Base-by-base conservation (phyloP, 257 asterid genomes). In the Fraxinus cuspidata region DNA sequence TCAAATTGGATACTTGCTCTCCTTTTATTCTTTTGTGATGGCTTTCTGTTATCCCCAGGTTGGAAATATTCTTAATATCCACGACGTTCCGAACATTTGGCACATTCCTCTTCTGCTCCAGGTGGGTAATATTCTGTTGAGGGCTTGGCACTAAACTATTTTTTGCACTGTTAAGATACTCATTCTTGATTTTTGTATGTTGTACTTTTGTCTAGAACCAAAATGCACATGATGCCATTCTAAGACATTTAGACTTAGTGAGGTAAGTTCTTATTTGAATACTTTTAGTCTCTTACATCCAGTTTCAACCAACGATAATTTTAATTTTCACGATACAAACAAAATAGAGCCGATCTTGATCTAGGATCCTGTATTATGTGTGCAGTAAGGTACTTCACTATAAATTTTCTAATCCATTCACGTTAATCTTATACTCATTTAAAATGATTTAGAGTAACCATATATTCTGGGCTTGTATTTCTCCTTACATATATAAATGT, bases 1-100 rank as follows among this genome's bases (percentile, higher is more conserved):
- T 81, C 47, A 21, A 32, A 21, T 18, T 49, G 37, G 47, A 18
- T 73, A 28, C 70, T 71, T 21, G 21, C 28, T 67, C 23, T 64
- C 38, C 12, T 23, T 76, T 1, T 18, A 10, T 18, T 47, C n/a
- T 58, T 27, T 49, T 72, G 25, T 31, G 31, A 56, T 34, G 63
- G 51, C 63, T 25, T 78, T 74, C 37, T 73, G 71, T 75, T 74
- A 28, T 58, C 3, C 38, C 31, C 53, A 91, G 97, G 93, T 83
- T 72, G 88, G 73, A 68, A 92, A 92, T 82, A 89, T 87, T 85
- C 96, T 92, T 38, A 86, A 84, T 73, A 86, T 94, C 68, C 97
- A 94, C 6, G 96, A 92, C 34, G 98, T 94, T 81, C 98, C 98
- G 35, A 94, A 94, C 86, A 94, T 94, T 81, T 94, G 97, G 97